Conservation (phyloP, 2,329 filamentous ascomycete genomes). For the Epichloe sylvatica region DNA sequence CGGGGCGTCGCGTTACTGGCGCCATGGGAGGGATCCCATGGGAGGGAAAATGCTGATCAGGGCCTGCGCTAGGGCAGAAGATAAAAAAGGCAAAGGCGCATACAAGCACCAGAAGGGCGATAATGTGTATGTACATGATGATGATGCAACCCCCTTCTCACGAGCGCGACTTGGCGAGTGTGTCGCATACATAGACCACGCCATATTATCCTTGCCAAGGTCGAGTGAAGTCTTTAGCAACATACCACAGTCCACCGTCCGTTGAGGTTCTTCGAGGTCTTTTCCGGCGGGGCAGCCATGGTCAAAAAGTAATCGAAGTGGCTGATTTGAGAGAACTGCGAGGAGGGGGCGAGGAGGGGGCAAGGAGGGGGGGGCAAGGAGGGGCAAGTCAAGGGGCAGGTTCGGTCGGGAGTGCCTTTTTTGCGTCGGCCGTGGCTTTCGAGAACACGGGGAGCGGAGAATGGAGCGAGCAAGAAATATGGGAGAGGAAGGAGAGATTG, state of each 20-base stretch:
- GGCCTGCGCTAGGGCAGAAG: background rate
- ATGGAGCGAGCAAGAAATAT: background rate
- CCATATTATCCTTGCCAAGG: background rate
- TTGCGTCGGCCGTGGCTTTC: background rate
- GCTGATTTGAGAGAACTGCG: background rate
- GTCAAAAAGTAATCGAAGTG: background rate
- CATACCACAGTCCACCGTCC: slow-evolving; percentile 59
- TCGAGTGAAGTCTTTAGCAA: background rate
- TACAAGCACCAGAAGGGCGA: background rate
- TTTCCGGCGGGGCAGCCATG: slow-evolving; percentile 59
- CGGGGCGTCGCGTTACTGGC: background rate
- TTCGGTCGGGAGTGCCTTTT: background rate
- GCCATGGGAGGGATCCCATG: background rate
- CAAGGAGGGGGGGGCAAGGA: background rate
- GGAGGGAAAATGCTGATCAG: background rate
- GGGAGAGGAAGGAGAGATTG: background rate
- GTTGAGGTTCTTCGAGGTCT: slow-evolving; percentile 53
- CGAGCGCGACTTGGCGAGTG: background rate
- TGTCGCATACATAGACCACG: background rate
- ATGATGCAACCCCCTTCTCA: background rate
- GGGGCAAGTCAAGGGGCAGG: background rate
- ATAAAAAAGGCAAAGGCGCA: no score
- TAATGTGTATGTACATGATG: background rate
- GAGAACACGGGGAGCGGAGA: background rate
- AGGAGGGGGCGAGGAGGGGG: background rate